Base-by-base conservation (phyloP, 257 asterid genomes). In the Dorcoceras hygrometricum region DNA sequence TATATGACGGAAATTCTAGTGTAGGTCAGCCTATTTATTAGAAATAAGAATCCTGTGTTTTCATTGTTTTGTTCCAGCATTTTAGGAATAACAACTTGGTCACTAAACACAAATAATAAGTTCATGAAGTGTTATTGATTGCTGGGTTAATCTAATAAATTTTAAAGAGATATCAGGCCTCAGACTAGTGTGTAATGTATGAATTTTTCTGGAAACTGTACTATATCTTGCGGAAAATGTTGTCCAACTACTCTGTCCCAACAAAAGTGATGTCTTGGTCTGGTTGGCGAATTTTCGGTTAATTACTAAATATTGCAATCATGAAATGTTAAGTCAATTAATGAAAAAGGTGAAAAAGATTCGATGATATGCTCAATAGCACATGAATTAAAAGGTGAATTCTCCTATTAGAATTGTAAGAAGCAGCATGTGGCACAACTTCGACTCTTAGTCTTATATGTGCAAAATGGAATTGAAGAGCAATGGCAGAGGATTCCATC, bases 401-500 rank as follows among this genome's bases (percentile, higher is more conserved):
- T 73, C 5, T 67, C 67, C 20, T 81, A 59, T 34, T 87, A 92
- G 98, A 87, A 76, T 77, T 80, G 87, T 71, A 81, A 58, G 73
- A 84, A 85, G 83, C 86, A 84, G 75, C 88, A 86, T 34, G 85
- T 83, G 66, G 73, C 67, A 70, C 88, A 76, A 64, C 86, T 92
- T 63, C 79, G 81, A 62, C 96, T 84, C 77, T 71, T 92, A 55
- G 59, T 92, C 77, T 76, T 84, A 29, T 87, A 81, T 86, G 73
- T 92, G 80, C 96, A 92, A 79, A 92, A 87, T 77, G 87, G 98
- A 75, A 83, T 92, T 57, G 85, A 81, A 75, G 84, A 81, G 76
- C 88, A 77, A 50, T 82, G 95, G 86, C 97, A 86, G 81, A 87
- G 86, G 82, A 80, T 92, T 78, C 81, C 98, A 65, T 89, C 96